phyloP scores from a whole-genome alignment of 2,329 filamentous ascomycete genomes.

The Pseudophaeomoniella oleicola region DNA sequence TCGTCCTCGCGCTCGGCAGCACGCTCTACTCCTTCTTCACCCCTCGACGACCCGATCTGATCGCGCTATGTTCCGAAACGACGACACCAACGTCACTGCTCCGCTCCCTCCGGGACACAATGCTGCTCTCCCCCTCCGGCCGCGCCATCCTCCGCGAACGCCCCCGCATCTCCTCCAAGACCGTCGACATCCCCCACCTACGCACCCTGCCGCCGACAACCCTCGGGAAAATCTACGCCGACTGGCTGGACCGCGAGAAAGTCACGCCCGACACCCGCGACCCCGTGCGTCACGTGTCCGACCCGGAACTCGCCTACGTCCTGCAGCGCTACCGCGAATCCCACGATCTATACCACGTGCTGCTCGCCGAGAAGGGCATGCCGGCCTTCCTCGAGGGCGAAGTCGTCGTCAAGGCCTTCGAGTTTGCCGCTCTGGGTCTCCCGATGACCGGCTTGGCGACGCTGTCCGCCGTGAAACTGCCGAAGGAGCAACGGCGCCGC shows the following conservation, averaged over 20 bases:
- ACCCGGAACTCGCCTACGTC: slow-evolving; percentile 92
- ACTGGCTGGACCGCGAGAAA: slow-evolving; percentile 87
- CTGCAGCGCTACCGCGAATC: slow-evolving; percentile 97
- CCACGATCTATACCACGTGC: slow-evolving; percentile 93
- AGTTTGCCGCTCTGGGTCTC: slow-evolving; percentile 85
- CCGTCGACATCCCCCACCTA: slow-evolving; percentile 53
- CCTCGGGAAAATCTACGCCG: slow-evolving; percentile 69
- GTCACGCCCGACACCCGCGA: slow-evolving; percentile 83
- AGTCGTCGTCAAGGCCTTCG: slow-evolving; percentile 92
- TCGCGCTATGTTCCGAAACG: slow-evolving; percentile 85
- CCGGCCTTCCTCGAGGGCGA: slow-evolving; percentile 91
- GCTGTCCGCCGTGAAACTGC: slow-evolving; percentile 53
- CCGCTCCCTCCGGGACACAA: slow-evolving; percentile 74
- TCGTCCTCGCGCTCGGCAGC: slow-evolving; percentile 50
- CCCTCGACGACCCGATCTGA: slow-evolving; percentile 73
- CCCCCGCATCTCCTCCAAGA: slow-evolving; percentile 68
- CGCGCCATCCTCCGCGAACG: slow-evolving; percentile 82
- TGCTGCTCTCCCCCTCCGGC: slow-evolving; percentile 73
- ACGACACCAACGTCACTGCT: slow-evolving; percentile 94
- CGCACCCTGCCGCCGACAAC: slow-evolving; percentile 57
- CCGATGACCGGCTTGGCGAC: slow-evolving; percentile 89
- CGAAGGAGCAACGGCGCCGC: slow-evolving; percentile 45
- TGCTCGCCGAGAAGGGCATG: slow-evolving; percentile 54
- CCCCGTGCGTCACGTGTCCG: slow-evolving; percentile 63
- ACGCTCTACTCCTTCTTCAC: slow-evolving; percentile 50